A percentile compares a stretch with the other conserved stretches of the same genome.
Evolutionary conservation across 495 filamentous ascomycete genomes (phyloP).

Genomic region (Penicillium atrosanguineum): DNA sequence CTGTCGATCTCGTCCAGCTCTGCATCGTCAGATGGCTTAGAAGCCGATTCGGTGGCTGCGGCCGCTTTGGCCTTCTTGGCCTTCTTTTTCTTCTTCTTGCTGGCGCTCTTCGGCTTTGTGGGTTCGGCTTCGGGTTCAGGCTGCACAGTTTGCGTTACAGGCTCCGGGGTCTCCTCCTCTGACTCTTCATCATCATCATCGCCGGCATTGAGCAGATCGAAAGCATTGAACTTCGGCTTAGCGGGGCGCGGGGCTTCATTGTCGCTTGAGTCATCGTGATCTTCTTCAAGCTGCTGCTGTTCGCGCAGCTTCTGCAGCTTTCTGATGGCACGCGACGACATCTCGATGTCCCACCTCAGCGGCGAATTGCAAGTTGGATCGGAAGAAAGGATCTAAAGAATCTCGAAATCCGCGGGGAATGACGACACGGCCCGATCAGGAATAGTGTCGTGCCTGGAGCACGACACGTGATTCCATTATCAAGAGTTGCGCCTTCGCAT

Average conservation of each 20-base stretch:
- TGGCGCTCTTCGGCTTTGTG: conserved; percentile 40
- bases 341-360: conserved; percentile 28
- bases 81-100: conserved; percentile 51
- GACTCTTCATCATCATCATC: conserved; percentile 62
- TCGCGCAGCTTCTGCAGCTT: conserved; percentile 67
- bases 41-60: conserved; percentile 6
- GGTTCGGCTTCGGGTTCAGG: conserved; percentile 15
- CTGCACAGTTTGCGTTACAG: conserved; percentile 11
- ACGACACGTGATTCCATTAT: conserved; percentile 22
- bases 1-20: conserved; percentile 79
- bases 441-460: conserved; percentile 22
- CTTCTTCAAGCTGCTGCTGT: conserved; percentile 57
- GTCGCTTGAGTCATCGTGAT: conserved; percentile 52
- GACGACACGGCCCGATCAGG: conserved; percentile 35
- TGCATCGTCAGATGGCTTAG: conserved; percentile 26
- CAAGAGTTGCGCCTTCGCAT: conserved; percentile 3
- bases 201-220: conserved; percentile 52
- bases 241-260: conserved; percentile 36
- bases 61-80: conserved; percentile 26
- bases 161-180: conserved; percentile 31
- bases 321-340: conserved; percentile 79
- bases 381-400: neutral
- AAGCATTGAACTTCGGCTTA: conserved; percentile 49
- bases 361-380: neutral
- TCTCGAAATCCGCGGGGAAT: conserved; percentile 34